phyloP scores from a whole-genome alignment of 2,329 filamentous ascomycete genomes.

The Colletotrichum zoysiae region DNA sequence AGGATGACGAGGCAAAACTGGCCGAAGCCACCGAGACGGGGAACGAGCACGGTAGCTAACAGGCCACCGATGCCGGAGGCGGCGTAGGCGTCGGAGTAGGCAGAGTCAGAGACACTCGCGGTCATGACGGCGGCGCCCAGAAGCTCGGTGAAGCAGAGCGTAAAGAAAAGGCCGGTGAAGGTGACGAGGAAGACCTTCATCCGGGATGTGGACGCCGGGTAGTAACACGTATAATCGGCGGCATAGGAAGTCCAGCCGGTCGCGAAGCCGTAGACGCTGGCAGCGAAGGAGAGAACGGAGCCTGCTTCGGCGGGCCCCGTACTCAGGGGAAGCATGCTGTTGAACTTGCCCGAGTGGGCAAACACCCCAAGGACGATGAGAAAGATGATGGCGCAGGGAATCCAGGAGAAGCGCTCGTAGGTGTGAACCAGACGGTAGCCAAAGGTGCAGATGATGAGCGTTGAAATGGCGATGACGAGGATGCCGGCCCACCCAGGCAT shows the following conservation, averaged over 20 bases:
- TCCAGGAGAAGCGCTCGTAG: constrained; percentile 83
- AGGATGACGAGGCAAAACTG: constrained; percentile 78
- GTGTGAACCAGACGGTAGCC: constrained; percentile 81
- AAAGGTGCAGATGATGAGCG: constrained; percentile 79
- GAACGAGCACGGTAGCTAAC: constrained; percentile 73
- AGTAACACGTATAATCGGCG: constrained; percentile 85
- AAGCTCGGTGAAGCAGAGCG: constrained; percentile 80
- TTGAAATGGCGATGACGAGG: constrained; percentile 78
- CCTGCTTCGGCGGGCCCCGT: constrained; percentile 71
- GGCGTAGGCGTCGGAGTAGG: constrained; percentile 60
- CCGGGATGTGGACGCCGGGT: constrained; percentile 71
- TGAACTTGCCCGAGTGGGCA: constrained; percentile 74
- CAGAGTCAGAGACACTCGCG: constrained; percentile 64
- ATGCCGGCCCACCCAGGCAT: constrained; percentile 82
- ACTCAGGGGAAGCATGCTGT: constrained; percentile 67
- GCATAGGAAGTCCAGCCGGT: constrained; percentile 82
- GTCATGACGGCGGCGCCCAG: constrained; percentile 79
- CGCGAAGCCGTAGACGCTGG: constrained; percentile 75
- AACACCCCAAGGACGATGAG: constrained; percentile 78
- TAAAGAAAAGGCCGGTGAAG: constrained; percentile 76
- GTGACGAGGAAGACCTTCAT: constrained; percentile 76
- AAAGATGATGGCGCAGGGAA: constrained; percentile 80
- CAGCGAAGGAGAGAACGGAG: constrained; percentile 72
- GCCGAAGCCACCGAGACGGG: constrained; percentile 75
- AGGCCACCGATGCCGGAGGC: constrained; percentile 71